Base-by-base conservation (phyloP, 345 rosid genomes). In the Litchi chinensis region DNA sequence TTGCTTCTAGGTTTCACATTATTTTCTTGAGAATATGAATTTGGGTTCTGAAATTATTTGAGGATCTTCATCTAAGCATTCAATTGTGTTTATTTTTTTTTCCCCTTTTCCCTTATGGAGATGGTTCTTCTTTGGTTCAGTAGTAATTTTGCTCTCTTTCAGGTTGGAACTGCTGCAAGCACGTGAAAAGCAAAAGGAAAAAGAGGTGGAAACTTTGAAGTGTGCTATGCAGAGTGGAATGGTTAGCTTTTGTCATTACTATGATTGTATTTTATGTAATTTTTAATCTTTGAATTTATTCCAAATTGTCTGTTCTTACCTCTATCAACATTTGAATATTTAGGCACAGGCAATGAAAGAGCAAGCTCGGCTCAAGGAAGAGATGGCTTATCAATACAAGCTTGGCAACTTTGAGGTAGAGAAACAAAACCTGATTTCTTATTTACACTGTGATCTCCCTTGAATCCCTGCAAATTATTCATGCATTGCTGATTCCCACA, bases 341-440 rank as follows among this genome's bases (percentile, higher is more conserved):
- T 81, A 95, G 98, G 98, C 97, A 19, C 95, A 95, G 86, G 98
- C 95, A 68, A 95, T 93, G 98, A 96, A 91, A 84, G 97, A 96
- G 64, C 99, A 95, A 86, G 97, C 98, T 74, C 93, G 77, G 63
- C 87, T 96, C 71, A 86, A 85, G 82, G 98, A 96, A 85, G 99
- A 96, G 85, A 96, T 94, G 99, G 97, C 93, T 32, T 91, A 86
- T 80, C 91, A 90, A 50, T 96, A 91, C 90, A 95, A 93, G 93
- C 86, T 95, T 68, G 97, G 98, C 73, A 95, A 93, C 84, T 86
- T 82, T 68, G 99, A 93, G 99, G 99, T 91, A 37, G 75, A 77
- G 52, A 59, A 28, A 50, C 59, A 48, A 8, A 41, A 60, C 44
- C 66, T n/a, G 13, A 37, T 80, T 62, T 52, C 16, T 65, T 41